These are phyloP conservation scores for Colletotrichum incanum DNA, from an alignment of 2,329 filamentous ascomycete genomes.

Conservation along the genomic window DNA sequence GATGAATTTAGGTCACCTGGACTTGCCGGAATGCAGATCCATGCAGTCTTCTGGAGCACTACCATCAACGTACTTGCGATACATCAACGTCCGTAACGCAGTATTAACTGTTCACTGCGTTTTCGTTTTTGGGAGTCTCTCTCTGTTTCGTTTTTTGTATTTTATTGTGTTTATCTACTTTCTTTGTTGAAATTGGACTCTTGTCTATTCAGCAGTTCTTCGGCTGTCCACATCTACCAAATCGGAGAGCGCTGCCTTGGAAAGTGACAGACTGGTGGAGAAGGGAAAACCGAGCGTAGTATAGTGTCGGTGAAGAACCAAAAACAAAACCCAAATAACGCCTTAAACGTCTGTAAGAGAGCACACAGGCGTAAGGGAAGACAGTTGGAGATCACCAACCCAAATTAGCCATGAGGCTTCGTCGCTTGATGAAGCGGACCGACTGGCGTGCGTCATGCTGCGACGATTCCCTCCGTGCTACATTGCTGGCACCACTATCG, in stretches of 20 bases:
- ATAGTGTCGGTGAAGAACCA: background rate
- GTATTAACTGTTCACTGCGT: no score
- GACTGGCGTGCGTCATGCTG: background rate
- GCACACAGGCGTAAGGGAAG: background rate
- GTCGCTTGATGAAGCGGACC: conserved; percentile 24
- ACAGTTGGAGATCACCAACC: conserved; percentile 10
- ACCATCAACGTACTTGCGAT: no score
- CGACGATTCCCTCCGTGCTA: background rate
- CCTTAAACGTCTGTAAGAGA: background rate
- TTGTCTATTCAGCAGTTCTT: background rate
- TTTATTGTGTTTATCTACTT: background rate
- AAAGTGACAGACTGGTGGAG: background rate
- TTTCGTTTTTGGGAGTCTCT: background rate
- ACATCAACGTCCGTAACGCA: background rate
- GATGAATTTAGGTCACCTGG: no score
- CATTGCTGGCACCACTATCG: background rate
- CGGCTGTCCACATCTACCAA: background rate
- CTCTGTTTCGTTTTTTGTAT: background rate
- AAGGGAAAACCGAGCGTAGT: background rate
- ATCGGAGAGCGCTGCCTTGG: background rate
- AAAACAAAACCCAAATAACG: background rate
- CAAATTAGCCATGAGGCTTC: conserved; percentile 25
- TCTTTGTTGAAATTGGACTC: no score
- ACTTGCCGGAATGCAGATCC: no score
- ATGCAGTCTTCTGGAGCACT: no score